A percentile compares a stretch with the other conserved stretches of the same genome.
phyloP scores from a whole-genome alignment of 163 green algal species.

The Prototheca wickerhamii region DNA sequence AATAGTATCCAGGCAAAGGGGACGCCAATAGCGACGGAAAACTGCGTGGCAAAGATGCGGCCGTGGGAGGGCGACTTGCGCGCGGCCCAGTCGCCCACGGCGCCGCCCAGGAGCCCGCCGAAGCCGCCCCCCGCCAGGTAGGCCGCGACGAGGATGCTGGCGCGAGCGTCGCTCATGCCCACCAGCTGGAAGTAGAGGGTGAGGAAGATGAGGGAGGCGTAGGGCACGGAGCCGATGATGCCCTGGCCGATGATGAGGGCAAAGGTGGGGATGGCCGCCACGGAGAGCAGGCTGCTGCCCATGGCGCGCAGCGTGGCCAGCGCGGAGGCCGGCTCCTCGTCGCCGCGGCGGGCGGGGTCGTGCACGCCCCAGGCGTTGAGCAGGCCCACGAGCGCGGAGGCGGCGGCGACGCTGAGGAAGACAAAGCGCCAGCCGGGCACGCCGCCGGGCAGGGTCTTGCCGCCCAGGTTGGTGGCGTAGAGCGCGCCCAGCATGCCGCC shows the following conservation, averaged over 20 bases:
- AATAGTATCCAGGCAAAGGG: conserved; percentile 44
- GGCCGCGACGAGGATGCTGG: conserved; percentile 25
- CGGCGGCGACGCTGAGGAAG: conserved; percentile 36
- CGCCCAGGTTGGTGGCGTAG: conserved; percentile 46
- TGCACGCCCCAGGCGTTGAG: conserved; percentile 26
- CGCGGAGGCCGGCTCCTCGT: neutral
- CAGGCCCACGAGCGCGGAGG: conserved; percentile 28
- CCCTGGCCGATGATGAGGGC: conserved; percentile 53
- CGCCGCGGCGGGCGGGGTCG: conserved; percentile 5
- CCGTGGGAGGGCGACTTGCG: conserved; percentile 47
- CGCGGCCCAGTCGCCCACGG: conserved; percentile 46
- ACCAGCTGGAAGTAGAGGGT: conserved; percentile 56
- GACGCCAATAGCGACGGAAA: conserved; percentile 48
- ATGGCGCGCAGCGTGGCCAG: neutral
- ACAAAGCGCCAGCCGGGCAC: conserved; percentile 55
- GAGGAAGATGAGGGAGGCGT: conserved; percentile 46
- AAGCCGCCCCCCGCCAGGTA: conserved; percentile 35
- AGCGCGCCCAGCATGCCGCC: conserved; percentile 52
- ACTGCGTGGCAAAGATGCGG: conserved; percentile 50
- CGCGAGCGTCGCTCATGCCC: conserved; percentile 40
- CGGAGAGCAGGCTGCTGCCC: neutral
- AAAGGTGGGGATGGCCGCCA: conserved; percentile 55
- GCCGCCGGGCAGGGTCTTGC: conserved; percentile 9
- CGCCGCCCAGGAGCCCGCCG: conserved; percentile 50
- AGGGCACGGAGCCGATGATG: conserved; percentile 49